Base-by-base conservation (phyloP, 164 flowering plant genomes). In the Cinnamomum chago region DNA sequence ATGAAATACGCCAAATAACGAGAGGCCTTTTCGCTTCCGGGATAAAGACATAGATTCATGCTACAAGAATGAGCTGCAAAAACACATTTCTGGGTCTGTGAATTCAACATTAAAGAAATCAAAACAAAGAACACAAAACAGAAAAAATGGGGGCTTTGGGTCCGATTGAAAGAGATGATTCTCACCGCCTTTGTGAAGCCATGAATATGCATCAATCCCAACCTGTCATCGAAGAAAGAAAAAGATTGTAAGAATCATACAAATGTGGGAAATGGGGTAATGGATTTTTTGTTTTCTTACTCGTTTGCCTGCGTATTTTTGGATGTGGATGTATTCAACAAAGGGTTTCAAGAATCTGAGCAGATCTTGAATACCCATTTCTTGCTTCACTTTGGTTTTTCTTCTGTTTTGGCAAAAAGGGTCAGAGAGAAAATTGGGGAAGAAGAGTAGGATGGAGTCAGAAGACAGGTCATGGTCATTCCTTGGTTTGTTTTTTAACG, bases 111-210 rank as follows among this genome's bases (percentile, higher is more conserved):
- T n/a, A 68, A 40, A 35, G 23, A 22, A 40, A 5, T 13, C n/a
- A 67, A 5, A 3, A 35, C 3, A 64, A 40, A 47, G 35, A 30
- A 30, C 55, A 1, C 15, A 70, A 65, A 67, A 33, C 28, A 17
- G 6, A 67, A 68, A 68, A 2, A 40, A 68, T 20, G 14, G 65
- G 50, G 2, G 17, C 0, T 58, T 17, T n/a, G 1, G 60, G 6
- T 55, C 15, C n/a, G 60, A 15, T 30, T 13, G 50, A 28, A 30
- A 7, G 35, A 13, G 47, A 40, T 40, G 47, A 7, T n/a, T 33
- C 76, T 50, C 35, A 93, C 98, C 98, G 80, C 98, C 98, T 84
- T 91, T 93, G 83, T 93, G 93, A 70, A 93, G 92, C 98, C 98
- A 93, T 27, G 94, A 88, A 82, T 93, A 91, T 1, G 93, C 98